Percentiles rank a stretch among this genome's conserved stretches.
Evolutionary conservation across 2,329 filamentous ascomycete species (phyloP).

Genomic region (Stachybotrys elegans): DNA sequence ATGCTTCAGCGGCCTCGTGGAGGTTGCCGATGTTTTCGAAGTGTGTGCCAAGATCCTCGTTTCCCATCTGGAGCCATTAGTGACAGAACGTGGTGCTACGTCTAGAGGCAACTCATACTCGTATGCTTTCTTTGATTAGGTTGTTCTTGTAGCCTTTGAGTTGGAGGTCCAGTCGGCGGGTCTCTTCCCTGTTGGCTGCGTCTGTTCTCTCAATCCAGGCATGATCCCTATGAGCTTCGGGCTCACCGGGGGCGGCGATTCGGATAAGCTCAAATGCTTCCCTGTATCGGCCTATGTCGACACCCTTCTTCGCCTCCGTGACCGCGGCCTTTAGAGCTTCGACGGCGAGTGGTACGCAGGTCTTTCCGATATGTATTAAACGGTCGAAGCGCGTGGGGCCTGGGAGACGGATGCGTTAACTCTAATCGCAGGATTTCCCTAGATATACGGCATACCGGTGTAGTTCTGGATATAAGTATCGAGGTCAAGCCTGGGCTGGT

Average conservation of each 20-base stretch:
- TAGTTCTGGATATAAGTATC: conserved; percentile 91
- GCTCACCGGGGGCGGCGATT: conserved; percentile 58
- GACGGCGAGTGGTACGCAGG: conserved; percentile 67
- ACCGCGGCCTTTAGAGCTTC: conserved; percentile 80
- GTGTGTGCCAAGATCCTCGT: conserved; percentile 86
- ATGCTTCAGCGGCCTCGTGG: conserved; percentile 68
- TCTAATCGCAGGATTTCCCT: too few relatives aligned
- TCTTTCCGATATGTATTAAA: conserved; percentile 73
- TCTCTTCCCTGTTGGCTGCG: conserved; percentile 63
- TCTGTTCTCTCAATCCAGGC: conserved; percentile 71
- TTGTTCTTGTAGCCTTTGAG: conserved; percentile 95
- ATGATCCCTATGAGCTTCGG: conserved; percentile 61
- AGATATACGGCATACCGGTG: conserved; percentile 64
- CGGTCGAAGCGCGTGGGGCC: conserved; percentile 78
- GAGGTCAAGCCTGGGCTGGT: conserved; percentile 82
- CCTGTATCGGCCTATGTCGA: conserved; percentile 67
- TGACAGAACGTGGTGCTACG: background rate
- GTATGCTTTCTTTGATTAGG: conserved; percentile 91
- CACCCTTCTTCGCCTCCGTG: conserved; percentile 68
- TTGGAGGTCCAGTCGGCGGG: conserved; percentile 73
- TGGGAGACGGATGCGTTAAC: too few relatives aligned
- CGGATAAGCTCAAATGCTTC: conserved; percentile 62
- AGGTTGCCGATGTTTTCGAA: conserved; percentile 75
- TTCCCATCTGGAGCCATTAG: conserved; percentile 67
- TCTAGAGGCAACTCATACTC: conserved; percentile 46